Conservation (phyloP, 2,329 filamentous ascomycete genomes). For the Nemania abortiva region DNA sequence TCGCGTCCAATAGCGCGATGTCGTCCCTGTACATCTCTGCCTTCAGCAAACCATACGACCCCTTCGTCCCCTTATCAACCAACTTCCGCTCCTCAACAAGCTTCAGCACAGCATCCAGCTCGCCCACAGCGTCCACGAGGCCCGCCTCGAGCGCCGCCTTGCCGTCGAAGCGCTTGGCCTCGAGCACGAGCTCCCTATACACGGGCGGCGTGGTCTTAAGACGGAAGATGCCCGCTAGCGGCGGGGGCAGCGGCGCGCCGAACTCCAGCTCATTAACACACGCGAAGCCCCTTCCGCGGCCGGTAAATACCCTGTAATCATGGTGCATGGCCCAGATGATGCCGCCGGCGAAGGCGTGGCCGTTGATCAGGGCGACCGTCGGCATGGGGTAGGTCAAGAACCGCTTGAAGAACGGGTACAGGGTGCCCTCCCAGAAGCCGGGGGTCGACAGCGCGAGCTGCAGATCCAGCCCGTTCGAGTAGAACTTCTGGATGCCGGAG, state of each 20-base stretch:
- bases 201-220: constrained; percentile 70
- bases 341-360: constrained; percentile 85
- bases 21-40: constrained; percentile 79
- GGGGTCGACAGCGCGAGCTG: constrained; percentile 71
- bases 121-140: constrained; percentile 72
- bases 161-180: constrained; percentile 75
- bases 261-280: constrained; percentile 88
- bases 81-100: constrained; percentile 72
- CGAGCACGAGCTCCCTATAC: constrained; percentile 77
- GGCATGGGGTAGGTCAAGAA: constrained; percentile 83
- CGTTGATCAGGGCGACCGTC: constrained; percentile 81
- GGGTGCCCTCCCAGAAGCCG: constrained; percentile 69
- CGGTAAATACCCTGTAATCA: constrained; percentile 82
- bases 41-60: constrained; percentile 79
- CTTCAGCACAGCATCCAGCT: constrained; percentile 69
- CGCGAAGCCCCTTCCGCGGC: constrained; percentile 69
- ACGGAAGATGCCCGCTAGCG: constrained; percentile 81
- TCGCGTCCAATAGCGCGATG: constrained; percentile 66
- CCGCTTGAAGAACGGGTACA: constrained; percentile 75
- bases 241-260: constrained; percentile 77
- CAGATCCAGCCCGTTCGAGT: constrained; percentile 85
- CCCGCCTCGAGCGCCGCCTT: constrained; percentile 73
- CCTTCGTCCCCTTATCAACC: constrained; percentile 70
- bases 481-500: constrained; percentile 81
- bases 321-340: constrained; percentile 85